Conservation (phyloP, 306 rosid species). For the Dicorynia guianensis region DNA sequence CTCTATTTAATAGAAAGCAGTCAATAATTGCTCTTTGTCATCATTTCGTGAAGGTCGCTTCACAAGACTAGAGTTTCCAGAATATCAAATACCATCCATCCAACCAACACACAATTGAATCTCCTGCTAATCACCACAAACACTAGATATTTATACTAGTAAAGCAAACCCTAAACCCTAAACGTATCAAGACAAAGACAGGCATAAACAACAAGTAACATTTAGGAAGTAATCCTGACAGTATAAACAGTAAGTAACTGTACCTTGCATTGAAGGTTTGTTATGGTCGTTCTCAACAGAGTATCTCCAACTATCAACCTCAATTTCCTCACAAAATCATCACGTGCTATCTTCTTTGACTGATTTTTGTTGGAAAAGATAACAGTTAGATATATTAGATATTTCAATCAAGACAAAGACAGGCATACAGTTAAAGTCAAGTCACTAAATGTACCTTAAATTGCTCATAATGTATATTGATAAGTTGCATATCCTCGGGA, state of each 20-base stretch:
- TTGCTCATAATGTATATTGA: slow-evolving; percentile 57
- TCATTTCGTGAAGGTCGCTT: too few species aligned
- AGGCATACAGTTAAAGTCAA: slow-evolving; percentile 6
- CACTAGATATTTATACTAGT: not conserved
- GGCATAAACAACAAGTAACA: not conserved
- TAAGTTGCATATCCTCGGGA: slow-evolving; percentile 58
- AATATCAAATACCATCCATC: not conserved
- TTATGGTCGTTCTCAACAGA: slow-evolving; percentile 70
- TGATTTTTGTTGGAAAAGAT: slow-evolving; percentile 36
- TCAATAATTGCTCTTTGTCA: too few species aligned
- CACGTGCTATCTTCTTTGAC: slow-evolving; percentile 71
- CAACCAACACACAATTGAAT: not conserved
- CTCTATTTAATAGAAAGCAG: too few species aligned
- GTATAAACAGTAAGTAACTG: not conserved
- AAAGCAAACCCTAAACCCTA: too few species aligned
- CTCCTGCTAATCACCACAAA: not conserved
- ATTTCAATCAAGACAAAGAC: slow-evolving; percentile 6
- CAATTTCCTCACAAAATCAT: slow-evolving; percentile 69
- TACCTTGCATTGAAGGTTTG: slow-evolving; percentile 79
- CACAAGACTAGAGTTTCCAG: too few species aligned
- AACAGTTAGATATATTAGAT: not conserved
- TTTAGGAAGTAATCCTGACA: not conserved
- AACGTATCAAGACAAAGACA: too few species aligned
- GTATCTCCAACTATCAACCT: slow-evolving; percentile 75
- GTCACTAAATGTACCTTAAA: slow-evolving; percentile 65